A percentile compares a stretch with the other conserved stretches of the same genome.
Conservation (phyloP, 2,329 filamentous ascomycete species). For the Sporothrix schenckii region DNA sequence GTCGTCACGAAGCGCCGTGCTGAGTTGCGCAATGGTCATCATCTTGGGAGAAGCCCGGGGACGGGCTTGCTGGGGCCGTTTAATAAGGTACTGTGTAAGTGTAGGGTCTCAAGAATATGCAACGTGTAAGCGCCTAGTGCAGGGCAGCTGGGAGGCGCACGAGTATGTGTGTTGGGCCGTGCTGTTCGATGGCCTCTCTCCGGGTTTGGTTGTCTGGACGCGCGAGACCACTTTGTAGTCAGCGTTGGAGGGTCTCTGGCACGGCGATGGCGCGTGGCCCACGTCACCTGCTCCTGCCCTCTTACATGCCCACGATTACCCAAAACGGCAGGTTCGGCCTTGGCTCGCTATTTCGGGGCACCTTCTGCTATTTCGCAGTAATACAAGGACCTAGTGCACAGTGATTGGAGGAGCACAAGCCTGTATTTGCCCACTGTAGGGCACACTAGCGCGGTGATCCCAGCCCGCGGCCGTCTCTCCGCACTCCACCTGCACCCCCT, state of each 20-base stretch:
- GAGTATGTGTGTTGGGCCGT: too few relatives aligned
- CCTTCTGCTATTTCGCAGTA: neutral
- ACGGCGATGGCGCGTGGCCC: neutral
- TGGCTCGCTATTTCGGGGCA: neutral
- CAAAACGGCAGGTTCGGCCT: slow-evolving; percentile 23
- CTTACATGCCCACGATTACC: slow-evolving; percentile 25
- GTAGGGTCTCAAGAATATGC: neutral
- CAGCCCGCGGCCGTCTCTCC: neutral
- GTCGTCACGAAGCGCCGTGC: slow-evolving; percentile 43
- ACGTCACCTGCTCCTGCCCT: slow-evolving; percentile 9
- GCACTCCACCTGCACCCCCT: slow-evolving; percentile 24
- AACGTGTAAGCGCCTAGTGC: neutral
- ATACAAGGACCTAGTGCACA: too few relatives aligned
- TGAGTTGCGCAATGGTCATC: slow-evolving; percentile 9
- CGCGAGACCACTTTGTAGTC: slow-evolving; percentile 33
- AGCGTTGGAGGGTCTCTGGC: neutral
- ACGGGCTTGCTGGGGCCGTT: neutral
- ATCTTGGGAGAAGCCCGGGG: neutral
- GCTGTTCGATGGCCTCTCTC: neutral
- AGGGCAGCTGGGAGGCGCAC: too few relatives aligned
- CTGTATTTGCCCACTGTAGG: neutral
- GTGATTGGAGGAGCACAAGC: neutral
- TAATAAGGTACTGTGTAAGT: too few relatives aligned
- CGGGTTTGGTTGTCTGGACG: slow-evolving; percentile 16
- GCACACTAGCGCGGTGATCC: neutral